Evolutionary conservation across 768 basidiomycete genomes (phyloP).

Genomic region (Hydnomerulius pinastri): DNA sequence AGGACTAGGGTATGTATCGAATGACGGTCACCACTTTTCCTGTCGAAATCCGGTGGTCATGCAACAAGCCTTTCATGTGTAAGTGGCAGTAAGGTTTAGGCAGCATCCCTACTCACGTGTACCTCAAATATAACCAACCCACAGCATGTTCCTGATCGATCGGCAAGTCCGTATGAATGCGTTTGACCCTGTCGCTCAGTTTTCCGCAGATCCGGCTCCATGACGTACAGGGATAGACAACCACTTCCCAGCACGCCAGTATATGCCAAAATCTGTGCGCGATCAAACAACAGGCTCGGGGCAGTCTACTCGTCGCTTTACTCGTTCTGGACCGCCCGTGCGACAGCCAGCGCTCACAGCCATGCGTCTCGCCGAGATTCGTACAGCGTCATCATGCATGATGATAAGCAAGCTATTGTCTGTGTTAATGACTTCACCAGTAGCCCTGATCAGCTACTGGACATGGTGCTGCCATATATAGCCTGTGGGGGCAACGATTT

Average conservation of each 20-base stretch:
- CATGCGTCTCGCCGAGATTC: constrained; percentile 33
- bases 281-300: constrained; percentile 47
- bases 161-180: background rate
- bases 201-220: constrained; percentile 45
- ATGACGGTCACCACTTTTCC: constrained; percentile 50
- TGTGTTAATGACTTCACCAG: constrained; percentile 45
- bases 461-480: constrained; percentile 30
- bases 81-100: constrained; percentile 18
- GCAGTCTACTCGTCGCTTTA: constrained; percentile 53
- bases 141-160: constrained; percentile 20
- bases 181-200: constrained; percentile 25
- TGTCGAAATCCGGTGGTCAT: constrained; percentile 51
- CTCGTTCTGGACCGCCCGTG: constrained; percentile 51
- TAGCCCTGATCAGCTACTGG: constrained; percentile 42
- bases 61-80: constrained; percentile 58
- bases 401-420: constrained; percentile 16
- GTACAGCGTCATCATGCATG: constrained; percentile 51
- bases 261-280: constrained; percentile 31
- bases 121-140: no score
- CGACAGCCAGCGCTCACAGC: constrained; percentile 31
- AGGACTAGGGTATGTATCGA: constrained; percentile 50
- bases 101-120: constrained; percentile 38
- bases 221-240: constrained; percentile 37
- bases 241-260: constrained; percentile 43
- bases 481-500: constrained; percentile 44